Evolutionary conservation across 306 rosid species (phyloP), one percentile per base, ranked within the genome.

Genomic region (Pachyrhizus erosus): DNA sequence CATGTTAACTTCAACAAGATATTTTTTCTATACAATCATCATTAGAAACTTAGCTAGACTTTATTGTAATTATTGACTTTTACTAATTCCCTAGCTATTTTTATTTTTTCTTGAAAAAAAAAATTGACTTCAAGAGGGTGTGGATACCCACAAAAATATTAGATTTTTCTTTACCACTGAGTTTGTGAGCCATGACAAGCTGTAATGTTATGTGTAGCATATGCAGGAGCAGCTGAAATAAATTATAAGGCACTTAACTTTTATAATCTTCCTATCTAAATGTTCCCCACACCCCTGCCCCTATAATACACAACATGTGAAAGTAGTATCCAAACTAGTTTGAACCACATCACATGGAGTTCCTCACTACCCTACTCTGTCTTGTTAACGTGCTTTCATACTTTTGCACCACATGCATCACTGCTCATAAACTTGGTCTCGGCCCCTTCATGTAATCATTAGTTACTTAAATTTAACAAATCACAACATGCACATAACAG

Each of bases 401-500:
- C 89, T 79, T 79, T 74, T 75, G 58, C 37, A 43, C 79, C 89
- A 86, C 89, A 80, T 86, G 87, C 83, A 86, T 21, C 83, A 54
- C 65, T 67, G 14, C 23, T 76, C 9, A 60, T 67, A 14, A 86
- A 51, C 73, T 82, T 74, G 71, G 1, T 31, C 58, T 79, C 10
- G 48, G 76, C 67, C 80, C 85, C 84, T 71, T 77, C 71, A 20
- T 29, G 45, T 66, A 82, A 78, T 86, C 89, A 86, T 78, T 74
- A 48, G 10, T 45, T 20, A 7, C 45, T 72, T 55, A 7, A 54
- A 73, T 73, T 65, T 34, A 42, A 55, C 9, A 37, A 37, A 37
- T 8, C 7, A 37, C 52, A 73, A 43, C 80, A 65, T 78, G 78
- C 54, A 37, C 52, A 31, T 40, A 68, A 33, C 24, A 5, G 2